A percentile compares a stretch with the other conserved stretches of the same genome.
phyloP scores from a whole-genome alignment of 306 rosid genomes.

The Inga leiocalycina region DNA sequence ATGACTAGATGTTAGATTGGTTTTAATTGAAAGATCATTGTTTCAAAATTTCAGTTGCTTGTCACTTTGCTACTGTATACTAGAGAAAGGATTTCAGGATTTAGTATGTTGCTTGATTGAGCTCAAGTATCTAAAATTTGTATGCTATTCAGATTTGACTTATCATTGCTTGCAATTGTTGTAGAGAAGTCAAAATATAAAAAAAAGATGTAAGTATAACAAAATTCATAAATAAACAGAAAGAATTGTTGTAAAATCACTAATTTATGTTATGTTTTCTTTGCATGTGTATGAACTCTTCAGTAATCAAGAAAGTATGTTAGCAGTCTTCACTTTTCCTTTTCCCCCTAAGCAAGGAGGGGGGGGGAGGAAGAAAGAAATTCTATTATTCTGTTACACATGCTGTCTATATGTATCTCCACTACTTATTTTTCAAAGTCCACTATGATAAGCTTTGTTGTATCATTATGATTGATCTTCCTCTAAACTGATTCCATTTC shows the following conservation, averaged over 20 bases:
- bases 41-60: constrained; percentile 10
- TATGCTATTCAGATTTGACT: background rate
- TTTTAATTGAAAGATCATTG: constrained; percentile 15
- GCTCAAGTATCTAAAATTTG: constrained; percentile 11
- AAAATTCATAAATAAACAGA: background rate
- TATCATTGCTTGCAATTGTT: background rate
- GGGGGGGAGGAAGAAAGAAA: background rate
- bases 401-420: background rate
- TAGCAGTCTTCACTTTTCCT: background rate
- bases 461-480: constrained; percentile 21
- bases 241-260: background rate
- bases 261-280: background rate
- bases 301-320: background rate
- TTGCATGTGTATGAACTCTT: background rate
- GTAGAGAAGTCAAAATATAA: constrained; percentile 1
- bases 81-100: background rate
- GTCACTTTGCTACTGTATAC: background rate
- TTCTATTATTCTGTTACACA: background rate
- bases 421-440: constrained; percentile 9
- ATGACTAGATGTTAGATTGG: background rate
- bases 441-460: constrained; percentile 6
- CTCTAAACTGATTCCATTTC: constrained; percentile 25
- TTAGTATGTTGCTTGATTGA: constrained; percentile 4
- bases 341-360: background rate
- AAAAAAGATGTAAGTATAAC: background rate